These are phyloP conservation scores for Akanthomyces muscarius DNA, from an alignment of 2,329 filamentous ascomycete genomes.

Conservation along the genomic window DNA sequence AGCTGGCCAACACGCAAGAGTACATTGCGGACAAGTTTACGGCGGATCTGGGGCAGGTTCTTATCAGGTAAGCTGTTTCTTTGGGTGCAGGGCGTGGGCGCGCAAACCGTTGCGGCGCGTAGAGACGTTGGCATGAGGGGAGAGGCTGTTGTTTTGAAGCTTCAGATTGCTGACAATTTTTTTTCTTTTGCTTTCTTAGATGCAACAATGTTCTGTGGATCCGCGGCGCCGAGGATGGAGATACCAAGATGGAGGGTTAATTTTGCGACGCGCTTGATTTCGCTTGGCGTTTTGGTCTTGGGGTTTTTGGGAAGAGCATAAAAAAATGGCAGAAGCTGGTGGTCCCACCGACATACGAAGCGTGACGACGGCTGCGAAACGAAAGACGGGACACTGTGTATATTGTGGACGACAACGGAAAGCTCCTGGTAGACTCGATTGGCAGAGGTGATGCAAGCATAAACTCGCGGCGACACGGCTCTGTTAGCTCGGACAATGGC, in stretches of 20 bases:
- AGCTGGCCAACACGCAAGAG: slow-evolving; percentile 86
- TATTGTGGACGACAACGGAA: background rate
- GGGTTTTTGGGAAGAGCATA: background rate
- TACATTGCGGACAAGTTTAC: slow-evolving; percentile 84
- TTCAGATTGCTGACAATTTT: slow-evolving; percentile 5
- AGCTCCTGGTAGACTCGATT: too few relatives aligned
- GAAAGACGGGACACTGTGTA: background rate
- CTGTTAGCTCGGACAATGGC: background rate
- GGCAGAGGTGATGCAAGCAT: background rate
- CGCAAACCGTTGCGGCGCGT: too few relatives aligned
- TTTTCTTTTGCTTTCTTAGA: slow-evolving; percentile 37
- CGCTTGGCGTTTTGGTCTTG: slow-evolving; percentile 11
- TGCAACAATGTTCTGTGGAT: slow-evolving; percentile 99
- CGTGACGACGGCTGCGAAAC: background rate
- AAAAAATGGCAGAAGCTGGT: background rate
- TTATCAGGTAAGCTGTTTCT: slow-evolving; percentile 66
- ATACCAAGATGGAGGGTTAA: slow-evolving; percentile 57
- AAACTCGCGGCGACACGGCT: background rate
- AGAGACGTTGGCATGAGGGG: background rate
- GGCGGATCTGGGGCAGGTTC: slow-evolving; percentile 79
- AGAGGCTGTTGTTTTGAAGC: background rate
- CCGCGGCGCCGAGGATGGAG: slow-evolving; percentile 50
- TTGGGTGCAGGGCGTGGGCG: background rate
- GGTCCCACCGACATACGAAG: background rate
- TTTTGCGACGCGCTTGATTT: background rate